These are phyloP conservation scores for Pezicula rhizophila DNA, from an alignment of 2,329 filamentous ascomycete species.

Conservation along the genomic window DNA sequence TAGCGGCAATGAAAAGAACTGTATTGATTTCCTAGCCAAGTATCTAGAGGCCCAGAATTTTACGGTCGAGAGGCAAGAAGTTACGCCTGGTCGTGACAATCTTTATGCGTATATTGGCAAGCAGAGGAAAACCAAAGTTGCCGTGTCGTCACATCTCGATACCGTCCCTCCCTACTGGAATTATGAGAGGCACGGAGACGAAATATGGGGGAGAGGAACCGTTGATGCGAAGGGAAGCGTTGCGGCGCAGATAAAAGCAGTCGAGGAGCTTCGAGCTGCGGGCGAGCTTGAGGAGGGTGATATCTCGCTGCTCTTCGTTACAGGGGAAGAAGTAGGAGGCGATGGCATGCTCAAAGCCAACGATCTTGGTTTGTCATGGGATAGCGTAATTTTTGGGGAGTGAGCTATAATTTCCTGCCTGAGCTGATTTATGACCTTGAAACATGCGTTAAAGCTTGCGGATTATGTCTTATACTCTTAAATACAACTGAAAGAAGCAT, in stretches of 20 bases:
- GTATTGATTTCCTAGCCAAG: slow-evolving; percentile 50
- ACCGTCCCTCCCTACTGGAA: slow-evolving; percentile 46
- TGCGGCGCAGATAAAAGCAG: slow-evolving; percentile 67
- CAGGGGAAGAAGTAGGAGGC: slow-evolving; percentile 77
- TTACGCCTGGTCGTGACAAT: slow-evolving; percentile 39
- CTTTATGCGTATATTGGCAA: slow-evolving; percentile 53
- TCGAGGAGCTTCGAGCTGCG: slow-evolving; percentile 45
- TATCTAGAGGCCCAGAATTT: slow-evolving; percentile 54
- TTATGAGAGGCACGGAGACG: slow-evolving; percentile 30
- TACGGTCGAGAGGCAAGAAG: slow-evolving; percentile 53
- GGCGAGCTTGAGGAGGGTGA: slow-evolving; percentile 39
- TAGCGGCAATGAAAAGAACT: slow-evolving; percentile 51
- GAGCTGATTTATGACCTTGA: no score
- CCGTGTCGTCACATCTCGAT: slow-evolving; percentile 62
- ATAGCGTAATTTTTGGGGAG: slow-evolving; percentile 83
- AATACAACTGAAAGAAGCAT: no score
- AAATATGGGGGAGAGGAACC: slow-evolving; percentile 66
- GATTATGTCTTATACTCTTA: no score
- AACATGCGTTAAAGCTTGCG: no score
- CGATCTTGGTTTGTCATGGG: slow-evolving; percentile 43
- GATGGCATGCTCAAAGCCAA: slow-evolving; percentile 69
- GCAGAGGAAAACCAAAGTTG: slow-evolving; percentile 40
- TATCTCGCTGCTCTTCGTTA: slow-evolving; percentile 59
- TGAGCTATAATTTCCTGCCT: no score
- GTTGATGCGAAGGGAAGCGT: slow-evolving; percentile 68